phyloP scores from a whole-genome alignment of 768 basidiomycete species.

The Hygrocybe coccinea region DNA sequence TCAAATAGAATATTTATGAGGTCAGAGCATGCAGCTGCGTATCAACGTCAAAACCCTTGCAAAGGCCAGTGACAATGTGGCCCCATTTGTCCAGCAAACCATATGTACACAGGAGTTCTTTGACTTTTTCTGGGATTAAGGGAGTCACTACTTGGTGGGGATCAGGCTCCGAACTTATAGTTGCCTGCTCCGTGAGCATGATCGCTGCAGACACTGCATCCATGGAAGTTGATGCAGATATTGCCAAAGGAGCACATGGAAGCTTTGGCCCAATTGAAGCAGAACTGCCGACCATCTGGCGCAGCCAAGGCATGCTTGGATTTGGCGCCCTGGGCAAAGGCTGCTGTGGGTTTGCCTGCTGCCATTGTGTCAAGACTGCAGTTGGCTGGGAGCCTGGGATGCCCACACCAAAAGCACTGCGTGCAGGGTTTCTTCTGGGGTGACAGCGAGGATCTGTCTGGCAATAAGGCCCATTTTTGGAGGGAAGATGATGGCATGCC shows the following conservation, averaged over 20 bases:
- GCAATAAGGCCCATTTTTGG: neutral
- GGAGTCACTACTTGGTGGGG: conserved; percentile 32
- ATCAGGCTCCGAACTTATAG: conserved; percentile 25
- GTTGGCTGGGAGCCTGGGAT: no score
- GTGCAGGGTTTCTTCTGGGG: neutral
- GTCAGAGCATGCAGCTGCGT: no score
- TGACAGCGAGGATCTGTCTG: neutral
- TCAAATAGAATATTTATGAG: no score
- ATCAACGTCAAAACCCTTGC: conserved; percentile 35
- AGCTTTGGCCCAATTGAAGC: conserved; percentile 23
- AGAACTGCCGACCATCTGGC: conserved; percentile 22
- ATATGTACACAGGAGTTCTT: conserved; percentile 10
- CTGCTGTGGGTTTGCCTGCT: conserved; percentile 20
- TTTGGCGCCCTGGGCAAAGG: conserved; percentile 17
- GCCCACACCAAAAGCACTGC: conserved; percentile 28
- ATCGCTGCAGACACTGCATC: conserved; percentile 22
- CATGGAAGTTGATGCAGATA: no score
- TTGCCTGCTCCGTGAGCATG: conserved; percentile 25
- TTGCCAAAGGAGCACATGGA: conserved; percentile 15
- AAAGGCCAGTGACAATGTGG: no score
- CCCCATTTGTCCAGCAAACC: conserved; percentile 17
- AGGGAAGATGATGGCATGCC: neutral
- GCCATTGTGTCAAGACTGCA: conserved; percentile 18
- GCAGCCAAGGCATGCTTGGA: no score
- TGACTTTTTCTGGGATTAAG: conserved; percentile 18